Conservation (phyloP, 768 basidiomycete species). For the Guyanaporus albipodus region DNA sequence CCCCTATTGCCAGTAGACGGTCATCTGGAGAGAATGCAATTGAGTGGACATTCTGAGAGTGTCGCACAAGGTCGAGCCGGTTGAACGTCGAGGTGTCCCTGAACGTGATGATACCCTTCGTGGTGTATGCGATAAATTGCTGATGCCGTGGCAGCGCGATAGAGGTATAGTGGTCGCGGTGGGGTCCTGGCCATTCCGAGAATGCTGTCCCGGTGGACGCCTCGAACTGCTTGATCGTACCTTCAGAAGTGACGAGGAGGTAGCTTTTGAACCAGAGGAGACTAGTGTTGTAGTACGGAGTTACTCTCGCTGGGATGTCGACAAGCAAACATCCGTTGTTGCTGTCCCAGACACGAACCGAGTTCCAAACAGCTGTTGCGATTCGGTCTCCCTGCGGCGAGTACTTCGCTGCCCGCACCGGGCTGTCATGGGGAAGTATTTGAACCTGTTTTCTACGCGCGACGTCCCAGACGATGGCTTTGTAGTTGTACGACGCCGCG, state of each 20-base stretch:
- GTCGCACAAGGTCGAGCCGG: not conserved
- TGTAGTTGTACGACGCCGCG: too few relatives aligned
- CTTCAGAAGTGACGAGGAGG: too few relatives aligned
- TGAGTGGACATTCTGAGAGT: not conserved
- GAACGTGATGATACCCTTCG: not conserved
- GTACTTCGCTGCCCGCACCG: too few relatives aligned
- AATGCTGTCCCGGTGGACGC: not conserved
- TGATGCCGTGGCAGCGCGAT: not conserved
- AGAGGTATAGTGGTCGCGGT: not conserved
- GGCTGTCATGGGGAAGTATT: too few relatives aligned
- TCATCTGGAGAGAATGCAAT: not conserved
- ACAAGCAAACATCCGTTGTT: too few relatives aligned
- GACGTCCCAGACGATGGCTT: not conserved
- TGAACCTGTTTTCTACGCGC: too few relatives aligned
- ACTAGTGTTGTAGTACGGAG: too few relatives aligned
- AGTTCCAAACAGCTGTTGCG: too few relatives aligned
- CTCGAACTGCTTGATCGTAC: not conserved
- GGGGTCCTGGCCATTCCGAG: not conserved
- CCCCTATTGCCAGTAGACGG: not conserved
- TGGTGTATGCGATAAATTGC: not conserved
- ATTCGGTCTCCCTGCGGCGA: too few relatives aligned
- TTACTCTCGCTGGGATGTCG: too few relatives aligned
- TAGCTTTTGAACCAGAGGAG: too few relatives aligned
- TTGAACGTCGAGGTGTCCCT: not conserved
- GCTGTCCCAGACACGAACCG: too few relatives aligned